Conservation (phyloP, 371 early-diverging fungal species). For the Mortierella sp. region DNA sequence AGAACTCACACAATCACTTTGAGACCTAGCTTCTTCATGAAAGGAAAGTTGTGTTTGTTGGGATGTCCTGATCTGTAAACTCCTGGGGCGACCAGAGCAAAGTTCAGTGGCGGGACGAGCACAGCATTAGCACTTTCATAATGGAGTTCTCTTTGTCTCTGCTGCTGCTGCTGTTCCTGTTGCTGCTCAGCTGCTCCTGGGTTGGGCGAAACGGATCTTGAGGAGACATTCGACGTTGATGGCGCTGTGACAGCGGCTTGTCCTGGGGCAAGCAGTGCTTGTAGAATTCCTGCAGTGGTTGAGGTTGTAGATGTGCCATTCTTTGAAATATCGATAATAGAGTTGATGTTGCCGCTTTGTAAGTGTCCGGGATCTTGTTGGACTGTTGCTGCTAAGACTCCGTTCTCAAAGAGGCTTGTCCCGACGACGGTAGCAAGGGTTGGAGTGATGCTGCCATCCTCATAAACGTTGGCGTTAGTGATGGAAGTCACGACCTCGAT, state of each 20-base stretch:
- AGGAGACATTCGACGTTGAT: slow-evolving; percentile 6
- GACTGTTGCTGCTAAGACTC: slow-evolving; percentile 15
- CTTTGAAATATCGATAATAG: not conserved
- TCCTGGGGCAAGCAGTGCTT: not conserved
- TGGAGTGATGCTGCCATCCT: slow-evolving; percentile 46
- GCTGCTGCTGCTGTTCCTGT: slow-evolving; percentile 37
- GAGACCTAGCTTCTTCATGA: slow-evolving; percentile 81
- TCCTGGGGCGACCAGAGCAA: slow-evolving; percentile 89
- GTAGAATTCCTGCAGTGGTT: not conserved
- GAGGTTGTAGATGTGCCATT: not conserved
- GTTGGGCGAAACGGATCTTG: slow-evolving; percentile 17
- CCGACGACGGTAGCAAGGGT: slow-evolving; percentile 24
- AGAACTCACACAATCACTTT: slow-evolving; percentile 80
- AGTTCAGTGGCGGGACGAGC: slow-evolving; percentile 92
- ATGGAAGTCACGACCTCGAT: slow-evolving; percentile 33
- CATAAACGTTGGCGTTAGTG: slow-evolving; percentile 20
- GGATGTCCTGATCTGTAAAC: slow-evolving; percentile 93
- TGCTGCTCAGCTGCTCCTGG: not conserved
- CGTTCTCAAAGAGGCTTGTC: slow-evolving; percentile 36
- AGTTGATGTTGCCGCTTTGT: not conserved
- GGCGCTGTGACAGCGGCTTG: not conserved
- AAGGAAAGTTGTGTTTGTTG: slow-evolving; percentile 85
- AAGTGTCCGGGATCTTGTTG: slow-evolving; percentile 12
- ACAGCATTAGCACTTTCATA: slow-evolving; percentile 60
- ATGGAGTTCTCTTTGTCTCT: slow-evolving; percentile 45